Evolutionary conservation across 2,329 filamentous ascomycete genomes (phyloP).

Genomic region (Hypoxylon sp.): DNA sequence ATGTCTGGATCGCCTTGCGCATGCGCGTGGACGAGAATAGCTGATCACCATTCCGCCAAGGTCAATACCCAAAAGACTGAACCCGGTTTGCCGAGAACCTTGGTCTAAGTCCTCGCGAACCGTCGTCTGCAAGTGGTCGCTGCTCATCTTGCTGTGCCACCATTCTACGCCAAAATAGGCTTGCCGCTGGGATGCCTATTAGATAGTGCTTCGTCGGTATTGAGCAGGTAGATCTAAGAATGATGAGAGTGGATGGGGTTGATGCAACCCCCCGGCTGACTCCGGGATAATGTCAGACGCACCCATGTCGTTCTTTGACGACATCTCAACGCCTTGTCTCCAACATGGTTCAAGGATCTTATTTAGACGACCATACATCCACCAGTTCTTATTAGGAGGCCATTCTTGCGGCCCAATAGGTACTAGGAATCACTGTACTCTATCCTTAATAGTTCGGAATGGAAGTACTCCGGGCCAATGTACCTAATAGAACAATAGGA

Average conservation of each 20-base stretch:
- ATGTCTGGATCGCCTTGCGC: slow-evolving; percentile 26
- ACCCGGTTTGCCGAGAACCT: slow-evolving; percentile 25
- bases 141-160: slow-evolving; percentile 7
- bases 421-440: slow-evolving; percentile 35
- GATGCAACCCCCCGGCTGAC: slow-evolving; percentile 45
- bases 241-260: slow-evolving; percentile 34
- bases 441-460: slow-evolving; percentile 21
- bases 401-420: slow-evolving; percentile 39
- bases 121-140: slow-evolving; percentile 24
- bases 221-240: slow-evolving; percentile 40
- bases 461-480: slow-evolving; percentile 27
- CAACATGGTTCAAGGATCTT: slow-evolving; percentile 61
- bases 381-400: slow-evolving; percentile 41
- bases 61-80: slow-evolving; percentile 10
- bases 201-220: slow-evolving; percentile 29
- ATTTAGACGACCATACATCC: slow-evolving; percentile 49
- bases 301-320: slow-evolving; percentile 54
- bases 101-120: slow-evolving; percentile 15
- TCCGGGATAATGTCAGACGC: slow-evolving; percentile 48
- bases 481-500: slow-evolving; percentile 19
- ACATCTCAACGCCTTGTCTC: slow-evolving; percentile 54
- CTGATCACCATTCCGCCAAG: slow-evolving; percentile 25
- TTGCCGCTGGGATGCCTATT: slow-evolving; percentile 19
- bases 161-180: slow-evolving; percentile 23
- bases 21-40: slow-evolving; percentile 30